Base-by-base conservation (phyloP, 129 eudicot species). In the Pulicaria dysenterica region DNA sequence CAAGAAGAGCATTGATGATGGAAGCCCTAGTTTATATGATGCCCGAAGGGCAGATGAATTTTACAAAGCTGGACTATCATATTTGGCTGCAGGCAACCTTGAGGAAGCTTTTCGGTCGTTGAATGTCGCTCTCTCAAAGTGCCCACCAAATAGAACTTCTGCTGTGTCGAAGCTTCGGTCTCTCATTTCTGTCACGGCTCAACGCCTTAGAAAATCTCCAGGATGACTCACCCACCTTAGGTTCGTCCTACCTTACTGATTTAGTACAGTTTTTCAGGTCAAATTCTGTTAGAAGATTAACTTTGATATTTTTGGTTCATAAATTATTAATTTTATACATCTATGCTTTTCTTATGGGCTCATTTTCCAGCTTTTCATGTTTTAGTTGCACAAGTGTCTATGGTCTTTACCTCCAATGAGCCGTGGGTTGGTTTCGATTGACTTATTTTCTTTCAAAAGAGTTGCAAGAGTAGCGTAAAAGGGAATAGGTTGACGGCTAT, bases 121-220 rank as follows among this genome's bases (percentile, higher is more conserved):
- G 69, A 87, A 84, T 2, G 9, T 80, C 61, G 89, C 97, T 67
- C 81, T 91, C 19, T 79, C 92, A 43, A 91, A 91, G 24, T 91
- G 96, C 86, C 97, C 97, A 17, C 97, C 97, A 42, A 67, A 72
- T 45, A 74, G 73, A 60, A 81, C 83, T 59, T 75, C 83, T 38
- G 96, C 87, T 53, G 72, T 91, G 79, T 84, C 91, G 37, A 88
- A 86, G 83, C 75, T 91, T 79, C 93, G 66, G 58, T 86, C 97
- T 58, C 84, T 88, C 36, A 76, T 91, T 62, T 79, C 93, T 76
- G 58, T 77, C 47, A 80, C 92, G 8, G 82, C 90, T 57, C 90
- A 80, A 36, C 88, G 83, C 39, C 82, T 84, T 73, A 69, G 43
- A 36, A 79, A 69, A 36, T 57, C 91, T 39, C 70, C 87, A 3